Evolutionary conservation across 371 early-diverging fungal species (phyloP).

Genomic region (Phascolomyces articulosus): DNA sequence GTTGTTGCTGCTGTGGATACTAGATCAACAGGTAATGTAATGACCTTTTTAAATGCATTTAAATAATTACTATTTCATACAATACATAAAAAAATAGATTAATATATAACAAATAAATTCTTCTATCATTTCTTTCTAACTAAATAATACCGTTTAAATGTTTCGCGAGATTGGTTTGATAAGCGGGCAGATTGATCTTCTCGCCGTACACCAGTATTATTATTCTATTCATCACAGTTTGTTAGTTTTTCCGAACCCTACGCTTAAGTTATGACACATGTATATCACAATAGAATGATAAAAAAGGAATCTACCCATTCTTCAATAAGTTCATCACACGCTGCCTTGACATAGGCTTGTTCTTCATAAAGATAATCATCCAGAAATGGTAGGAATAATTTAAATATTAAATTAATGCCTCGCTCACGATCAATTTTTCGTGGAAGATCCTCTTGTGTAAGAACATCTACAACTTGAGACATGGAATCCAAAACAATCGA

Average conservation of each 20-base stretch:
- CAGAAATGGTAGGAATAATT: conserved; percentile 73
- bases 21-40: conserved; percentile 50
- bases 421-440: conserved; percentile 35
- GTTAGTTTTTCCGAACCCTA: too few relatives aligned
- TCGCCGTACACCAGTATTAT: conserved; percentile 12
- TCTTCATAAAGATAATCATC: conserved; percentile 70
- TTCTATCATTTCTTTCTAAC: not conserved
- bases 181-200: conserved; percentile 19
- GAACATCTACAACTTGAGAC: conserved; percentile 43
- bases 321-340: conserved; percentile 39
- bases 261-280: too few relatives aligned
- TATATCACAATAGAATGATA: too few relatives aligned
- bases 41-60: conserved; percentile 52
- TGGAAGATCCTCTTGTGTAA: conserved; percentile 46
- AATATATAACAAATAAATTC: too few relatives aligned
- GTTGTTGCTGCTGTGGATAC: conserved; percentile 50
- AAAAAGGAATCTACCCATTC: conserved; percentile 42
- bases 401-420: conserved; percentile 59
- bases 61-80: conserved; percentile 48
- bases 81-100: not conserved
- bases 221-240: too few relatives aligned
- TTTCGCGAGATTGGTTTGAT: conserved; percentile 24
- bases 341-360: conserved; percentile 32
- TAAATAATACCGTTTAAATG: conserved; percentile 24
- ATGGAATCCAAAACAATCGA: conserved; percentile 28